A percentile compares a stretch with the other conserved stretches of the same genome.
Conservation (phyloP, 768 basidiomycete genomes). For the Pisolithus albus region DNA sequence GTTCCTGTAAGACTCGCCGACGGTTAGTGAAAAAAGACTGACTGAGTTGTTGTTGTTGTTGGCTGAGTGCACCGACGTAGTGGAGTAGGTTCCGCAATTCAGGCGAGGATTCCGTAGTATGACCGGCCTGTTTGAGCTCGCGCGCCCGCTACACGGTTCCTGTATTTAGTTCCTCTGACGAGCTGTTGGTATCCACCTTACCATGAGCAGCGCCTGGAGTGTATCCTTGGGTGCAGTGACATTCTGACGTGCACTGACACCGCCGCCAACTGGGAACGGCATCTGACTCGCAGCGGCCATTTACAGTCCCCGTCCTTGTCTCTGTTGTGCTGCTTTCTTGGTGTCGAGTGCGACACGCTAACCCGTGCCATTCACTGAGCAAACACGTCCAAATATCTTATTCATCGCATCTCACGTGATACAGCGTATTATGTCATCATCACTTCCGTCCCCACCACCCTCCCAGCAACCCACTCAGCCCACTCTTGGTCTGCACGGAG, state of each 20-base stretch:
- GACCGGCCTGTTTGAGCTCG: constrained; percentile 36
- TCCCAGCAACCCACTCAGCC: constrained; percentile 62
- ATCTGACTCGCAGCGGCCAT: too few relatives aligned
- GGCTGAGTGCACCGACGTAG: constrained; percentile 28
- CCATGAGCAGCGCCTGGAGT: constrained; percentile 17
- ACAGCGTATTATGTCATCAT: background rate
- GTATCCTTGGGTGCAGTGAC: constrained; percentile 18
- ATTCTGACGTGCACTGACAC: constrained; percentile 1
- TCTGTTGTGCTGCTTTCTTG: too few relatives aligned
- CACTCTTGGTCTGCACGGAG: constrained; percentile 38
- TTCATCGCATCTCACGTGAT: background rate
- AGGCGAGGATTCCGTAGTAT: constrained; percentile 36
- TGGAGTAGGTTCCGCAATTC: constrained; percentile 39
- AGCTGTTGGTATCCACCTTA: background rate
- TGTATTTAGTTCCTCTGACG: background rate
- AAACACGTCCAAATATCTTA: background rate
- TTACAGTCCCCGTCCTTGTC: too few relatives aligned
- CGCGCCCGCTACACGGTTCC: constrained; percentile 34
- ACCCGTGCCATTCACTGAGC: too few relatives aligned
- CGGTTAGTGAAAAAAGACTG: constrained; percentile 3
- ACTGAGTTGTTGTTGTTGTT: constrained; percentile 28
- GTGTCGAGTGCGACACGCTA: too few relatives aligned
- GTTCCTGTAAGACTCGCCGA: constrained; percentile 15
- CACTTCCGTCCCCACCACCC: constrained; percentile 70
- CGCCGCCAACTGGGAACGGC: too few relatives aligned